Base-by-base conservation (phyloP, 331 rosid species). In the Malus hybrid region DNA sequence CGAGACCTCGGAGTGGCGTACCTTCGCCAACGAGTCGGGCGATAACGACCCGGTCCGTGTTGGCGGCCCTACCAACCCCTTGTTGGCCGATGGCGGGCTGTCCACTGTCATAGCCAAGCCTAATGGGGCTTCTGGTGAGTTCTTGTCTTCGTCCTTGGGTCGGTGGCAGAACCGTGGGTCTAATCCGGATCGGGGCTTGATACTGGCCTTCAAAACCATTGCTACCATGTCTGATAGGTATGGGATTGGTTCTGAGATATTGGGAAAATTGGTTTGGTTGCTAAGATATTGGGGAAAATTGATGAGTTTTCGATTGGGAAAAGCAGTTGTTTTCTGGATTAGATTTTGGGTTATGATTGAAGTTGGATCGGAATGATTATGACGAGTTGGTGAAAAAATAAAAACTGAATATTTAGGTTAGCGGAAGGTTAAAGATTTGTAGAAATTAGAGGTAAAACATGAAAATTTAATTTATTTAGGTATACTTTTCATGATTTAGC, bases 111-210 rank as follows among this genome's bases (percentile, higher is more conserved):
- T 94, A 46, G 97, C 96, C 18, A 92, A 89, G 79, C 96, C 97
- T 63, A 92, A 89, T 71, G 97, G 96, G 8, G 85, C 90, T 20
- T 36, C 86, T 44, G 96, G 92, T 24, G 97, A 94, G 64, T 94
- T 92, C 36, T 81, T 91, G 5, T 92, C 99, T 0, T 88, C 96
- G 18, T 94, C 99, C 8, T 86, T 94, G 13, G 95, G 99, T 6
- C 88, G 96, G 69, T 94, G 99, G 99, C 99, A 94, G 93, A 94
- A 92, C 78, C 97, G 99, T 3, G 99, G 99, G 16, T 75, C 93
- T 13, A 87, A 92, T 73, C 96, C 97, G 33, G 99, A 94, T 83
- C 97, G 99, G n/a, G 95, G 93, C 7, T 67, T 94, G 80, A 90
- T 92, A 13, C 82, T 86, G 33, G 99, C 97, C 8, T 92, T 94